Evolutionary conservation across 768 basidiomycete species (phyloP).

Genomic region (Megacollybia marginata): DNA sequence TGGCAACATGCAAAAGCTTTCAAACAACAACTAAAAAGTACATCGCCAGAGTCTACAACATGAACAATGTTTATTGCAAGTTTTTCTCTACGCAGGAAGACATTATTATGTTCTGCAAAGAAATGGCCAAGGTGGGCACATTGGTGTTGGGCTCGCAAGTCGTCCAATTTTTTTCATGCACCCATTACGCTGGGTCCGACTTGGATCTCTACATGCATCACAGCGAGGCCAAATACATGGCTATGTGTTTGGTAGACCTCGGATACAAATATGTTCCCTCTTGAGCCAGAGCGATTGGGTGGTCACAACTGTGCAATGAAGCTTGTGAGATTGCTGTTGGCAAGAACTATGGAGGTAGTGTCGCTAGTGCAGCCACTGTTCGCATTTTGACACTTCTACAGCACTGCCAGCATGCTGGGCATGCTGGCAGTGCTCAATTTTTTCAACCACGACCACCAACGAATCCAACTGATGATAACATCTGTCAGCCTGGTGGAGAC

Average conservation of each 20-base stretch:
- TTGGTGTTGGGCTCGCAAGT: conserved; percentile 35
- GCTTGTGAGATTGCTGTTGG: not conserved
- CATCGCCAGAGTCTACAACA: too few relatives aligned
- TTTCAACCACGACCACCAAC: too few relatives aligned
- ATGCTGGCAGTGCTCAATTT: not conserved
- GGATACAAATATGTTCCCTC: too few relatives aligned
- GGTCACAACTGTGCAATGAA: not conserved
- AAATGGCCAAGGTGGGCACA: conserved; percentile 26
- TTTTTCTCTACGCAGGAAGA: too few relatives aligned
- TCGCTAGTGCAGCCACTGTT: not conserved
- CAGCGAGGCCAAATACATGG: not conserved
- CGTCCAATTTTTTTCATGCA: conserved; percentile 31
- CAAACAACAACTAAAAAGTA: too few relatives aligned
- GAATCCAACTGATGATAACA: not conserved
- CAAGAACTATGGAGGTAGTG: not conserved
- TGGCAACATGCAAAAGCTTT: too few relatives aligned
- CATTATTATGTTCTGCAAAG: conserved; percentile 20
- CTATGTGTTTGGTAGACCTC: not conserved
- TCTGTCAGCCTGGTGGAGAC: not conserved
- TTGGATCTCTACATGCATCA: conserved; percentile 26
- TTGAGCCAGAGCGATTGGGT: not conserved
- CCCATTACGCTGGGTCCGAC: conserved; percentile 26
- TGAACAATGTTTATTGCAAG: too few relatives aligned
- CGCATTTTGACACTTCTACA: not conserved
- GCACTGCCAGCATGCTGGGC: too few relatives aligned